Percentiles rank a stretch among this genome's conserved stretches.
phyloP scores from a whole-genome alignment of 1,139 yeast species.

The Lodderomyces orthopsilosis region DNA sequence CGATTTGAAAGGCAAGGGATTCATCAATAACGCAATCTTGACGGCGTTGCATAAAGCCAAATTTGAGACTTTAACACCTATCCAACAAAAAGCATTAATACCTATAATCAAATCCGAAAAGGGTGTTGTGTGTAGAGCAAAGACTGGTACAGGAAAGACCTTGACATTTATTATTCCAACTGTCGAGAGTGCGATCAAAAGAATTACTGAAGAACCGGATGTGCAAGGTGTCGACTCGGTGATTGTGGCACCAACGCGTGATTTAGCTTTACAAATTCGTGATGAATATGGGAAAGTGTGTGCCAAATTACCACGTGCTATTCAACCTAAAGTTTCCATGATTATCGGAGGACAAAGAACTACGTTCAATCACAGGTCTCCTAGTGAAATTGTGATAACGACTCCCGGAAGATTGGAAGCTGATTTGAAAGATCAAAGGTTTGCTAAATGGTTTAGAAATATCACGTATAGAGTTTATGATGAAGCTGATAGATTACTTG shows the following conservation, averaged over 20 bases:
- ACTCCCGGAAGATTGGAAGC: constrained; percentile 89
- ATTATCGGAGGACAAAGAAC: constrained; percentile 42
- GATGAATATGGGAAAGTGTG: constrained; percentile 56
- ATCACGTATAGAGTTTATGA: constrained; percentile 72
- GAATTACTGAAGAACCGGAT: constrained; percentile 16
- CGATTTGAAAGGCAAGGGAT: constrained; percentile 15
- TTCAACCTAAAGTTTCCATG: constrained; percentile 20
- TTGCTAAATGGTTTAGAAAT: constrained; percentile 48
- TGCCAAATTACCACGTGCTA: constrained; percentile 17
- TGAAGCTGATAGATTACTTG: constrained; percentile 78
- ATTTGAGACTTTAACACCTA: constrained; percentile 63
- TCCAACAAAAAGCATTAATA: constrained; percentile 69
- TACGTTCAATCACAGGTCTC: constrained; percentile 18
- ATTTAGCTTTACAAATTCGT: constrained; percentile 81
- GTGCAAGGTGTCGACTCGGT: constrained; percentile 49
- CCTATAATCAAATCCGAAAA: constrained; percentile 57
- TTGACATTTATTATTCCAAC: constrained; percentile 84
- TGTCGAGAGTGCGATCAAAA: constrained; percentile 40
- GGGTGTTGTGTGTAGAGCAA: constrained; percentile 84
- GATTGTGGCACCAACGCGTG: constrained; percentile 88
- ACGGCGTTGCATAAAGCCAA: constrained; percentile 40
- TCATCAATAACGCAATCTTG: constrained; percentile 17
- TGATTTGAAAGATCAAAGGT: constrained; percentile 43
- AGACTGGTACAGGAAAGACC: constrained; percentile 96
- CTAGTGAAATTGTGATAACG: constrained; percentile 63